Evolutionary conservation across 441 rosid species (phyloP).

Genomic region (Rhodomyrtus psidioides): DNA sequence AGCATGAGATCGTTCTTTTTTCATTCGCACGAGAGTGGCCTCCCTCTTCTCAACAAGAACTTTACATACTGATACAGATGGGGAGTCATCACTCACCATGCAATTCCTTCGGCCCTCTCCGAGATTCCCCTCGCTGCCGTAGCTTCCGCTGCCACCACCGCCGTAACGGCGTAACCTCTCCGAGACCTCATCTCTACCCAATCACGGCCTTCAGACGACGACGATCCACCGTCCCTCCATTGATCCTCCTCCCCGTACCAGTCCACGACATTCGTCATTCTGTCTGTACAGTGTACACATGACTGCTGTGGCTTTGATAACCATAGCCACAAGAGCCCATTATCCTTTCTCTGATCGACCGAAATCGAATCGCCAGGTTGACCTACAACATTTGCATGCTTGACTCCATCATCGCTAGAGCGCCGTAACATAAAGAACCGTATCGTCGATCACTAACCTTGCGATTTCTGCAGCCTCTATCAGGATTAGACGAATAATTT

Average conservation of each 20-base stretch:
- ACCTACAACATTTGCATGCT: background rate
- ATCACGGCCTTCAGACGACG: background rate
- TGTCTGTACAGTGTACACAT: too few relatives aligned
- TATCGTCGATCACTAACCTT: background rate
- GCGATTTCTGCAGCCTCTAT: background rate
- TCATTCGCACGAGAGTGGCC: too few relatives aligned
- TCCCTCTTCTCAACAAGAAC: too few relatives aligned
- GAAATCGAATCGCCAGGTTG: background rate
- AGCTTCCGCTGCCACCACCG: background rate
- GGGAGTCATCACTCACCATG: too few relatives aligned
- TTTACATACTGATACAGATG: too few relatives aligned
- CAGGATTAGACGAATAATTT: background rate
- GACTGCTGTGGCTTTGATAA: background rate
- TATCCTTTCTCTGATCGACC: background rate
- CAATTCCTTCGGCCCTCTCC: too few relatives aligned
- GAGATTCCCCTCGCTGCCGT: background rate
- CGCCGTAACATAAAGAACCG: background rate
- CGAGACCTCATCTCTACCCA: background rate
- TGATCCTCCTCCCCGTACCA: too few relatives aligned
- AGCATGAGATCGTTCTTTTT: too few relatives aligned
- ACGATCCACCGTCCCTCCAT: too few relatives aligned
- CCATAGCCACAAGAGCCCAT: background rate
- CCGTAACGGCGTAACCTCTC: background rate
- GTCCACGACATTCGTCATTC: too few relatives aligned
- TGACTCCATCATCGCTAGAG: background rate